Base-by-base conservation (phyloP, 2,329 filamentous ascomycete species). In the Zymoseptoria pseudotritici region DNA sequence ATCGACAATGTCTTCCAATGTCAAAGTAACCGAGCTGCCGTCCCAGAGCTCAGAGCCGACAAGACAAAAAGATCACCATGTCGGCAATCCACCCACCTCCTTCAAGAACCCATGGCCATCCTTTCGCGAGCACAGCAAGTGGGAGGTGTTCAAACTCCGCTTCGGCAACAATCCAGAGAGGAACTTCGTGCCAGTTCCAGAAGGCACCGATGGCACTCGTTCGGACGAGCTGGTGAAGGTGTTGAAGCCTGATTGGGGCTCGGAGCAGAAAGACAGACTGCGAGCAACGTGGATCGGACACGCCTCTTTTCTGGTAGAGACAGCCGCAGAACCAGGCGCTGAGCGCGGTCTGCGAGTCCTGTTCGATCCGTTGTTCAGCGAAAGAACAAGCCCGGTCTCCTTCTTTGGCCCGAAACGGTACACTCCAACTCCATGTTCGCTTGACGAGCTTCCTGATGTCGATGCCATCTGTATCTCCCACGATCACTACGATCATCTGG, bases 401-500 rank as follows among this genome's bases (percentile, higher is more conserved):
- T 74, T 74, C 57, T 65, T 77, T 0, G 82, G 81, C 0, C 82
- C 82, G 0, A 78, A 80, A 55, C 73, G 82, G 36, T 82, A 82
- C 58, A 79, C 78, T 13, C 79, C 77, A 2, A 73, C 79, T 3
- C 82, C 82, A 0, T 83, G 81, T 65, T 64, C 67, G 0, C 65
- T 82, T 2, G 72, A 78, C 2, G 79, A 82, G 19, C 66, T 83
- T 2, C 81, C 82, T 0, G 74, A 79, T 2, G 71, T 83, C 9
- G 81, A 84, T 58, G 67, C 79, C 2, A 74, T 84, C 2, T 71
- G 77, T 59, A 81, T 84, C 54, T 80, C 77, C 57, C 82, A 84
- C 67, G 80, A 82, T 64, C 81, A 83, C 66, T 83, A 82, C 63
- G 81, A 84, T 63, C 82, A 84, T 61, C 73, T 83, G 55, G 80